These are phyloP conservation scores for Paramecium primaurelia DNA, from an alignment of 73 alveolate species.

Conservation along the genomic window DNA sequence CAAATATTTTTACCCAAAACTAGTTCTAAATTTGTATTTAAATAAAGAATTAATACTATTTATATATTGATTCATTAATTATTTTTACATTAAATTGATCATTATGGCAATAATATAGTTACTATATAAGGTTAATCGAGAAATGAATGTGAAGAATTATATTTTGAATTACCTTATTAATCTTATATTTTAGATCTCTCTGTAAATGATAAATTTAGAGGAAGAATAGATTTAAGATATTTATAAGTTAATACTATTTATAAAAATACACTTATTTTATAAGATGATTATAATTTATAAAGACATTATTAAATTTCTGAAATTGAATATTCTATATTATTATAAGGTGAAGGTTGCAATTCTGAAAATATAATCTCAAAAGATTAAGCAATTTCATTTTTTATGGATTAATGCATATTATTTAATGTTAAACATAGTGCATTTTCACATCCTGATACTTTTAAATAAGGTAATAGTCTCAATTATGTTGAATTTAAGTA, in stretches of 20 bases:
- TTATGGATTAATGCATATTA: background rate
- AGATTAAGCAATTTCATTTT: background rate
- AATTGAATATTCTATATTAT: background rate
- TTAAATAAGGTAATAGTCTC: background rate
- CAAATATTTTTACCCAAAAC: background rate
- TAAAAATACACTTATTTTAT: background rate
- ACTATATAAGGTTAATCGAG: background rate
- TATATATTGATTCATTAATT: background rate
- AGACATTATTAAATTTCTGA: background rate
- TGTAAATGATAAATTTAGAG: background rate
- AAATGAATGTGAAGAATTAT: background rate
- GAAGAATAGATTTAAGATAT: background rate
- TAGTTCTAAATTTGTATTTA: background rate
- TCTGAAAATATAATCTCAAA: background rate
- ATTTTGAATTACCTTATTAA: background rate
- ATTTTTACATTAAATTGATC: background rate
- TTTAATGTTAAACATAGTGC: background rate
- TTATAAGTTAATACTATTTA: background rate
- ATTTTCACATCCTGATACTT: background rate
- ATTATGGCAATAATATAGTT: background rate
- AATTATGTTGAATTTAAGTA: background rate
- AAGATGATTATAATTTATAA: background rate
- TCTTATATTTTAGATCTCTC: background rate
- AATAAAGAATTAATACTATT: background rate
- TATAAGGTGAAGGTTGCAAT: background rate